These are phyloP conservation scores for Tuber brumale DNA, from an alignment of 495 filamentous ascomycete genomes.

Conservation along the genomic window DNA sequence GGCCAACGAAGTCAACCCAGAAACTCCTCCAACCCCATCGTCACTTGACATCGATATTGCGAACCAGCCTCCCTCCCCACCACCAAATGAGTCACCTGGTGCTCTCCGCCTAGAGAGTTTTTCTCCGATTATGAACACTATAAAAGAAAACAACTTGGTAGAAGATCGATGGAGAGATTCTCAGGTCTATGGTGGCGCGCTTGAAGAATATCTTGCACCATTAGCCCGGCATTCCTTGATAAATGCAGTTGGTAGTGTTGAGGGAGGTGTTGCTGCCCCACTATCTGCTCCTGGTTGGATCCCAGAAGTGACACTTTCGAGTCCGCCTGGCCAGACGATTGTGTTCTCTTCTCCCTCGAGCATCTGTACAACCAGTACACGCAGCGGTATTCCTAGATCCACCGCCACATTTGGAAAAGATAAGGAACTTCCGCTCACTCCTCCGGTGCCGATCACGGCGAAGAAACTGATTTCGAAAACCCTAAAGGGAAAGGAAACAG, in stretches of 20 bases:
- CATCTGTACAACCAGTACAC: neutral
- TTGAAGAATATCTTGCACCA: constrained; percentile 5
- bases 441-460: neutral
- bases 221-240: neutral
- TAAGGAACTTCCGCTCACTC: constrained; percentile 1
- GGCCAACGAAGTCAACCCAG: neutral
- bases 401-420: neutral
- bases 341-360: neutral
- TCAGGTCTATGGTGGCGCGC: constrained; percentile 1
- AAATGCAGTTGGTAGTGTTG: neutral
- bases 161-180: constrained; percentile 17
- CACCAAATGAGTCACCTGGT: neutral
- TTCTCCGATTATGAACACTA: constrained; percentile 15
- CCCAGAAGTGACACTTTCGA: neutral
- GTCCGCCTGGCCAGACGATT: neutral
- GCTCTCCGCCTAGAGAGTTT: constrained; percentile 13
- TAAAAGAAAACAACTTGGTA: constrained; percentile 10
- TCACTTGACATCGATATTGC: neutral
- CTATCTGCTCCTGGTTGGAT: neutral
- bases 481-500: neutral
- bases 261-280: neutral
- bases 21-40: neutral
- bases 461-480: neutral
- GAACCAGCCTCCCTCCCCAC: constrained; percentile 9
- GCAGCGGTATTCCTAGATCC: neutral